Conservation (phyloP, 2,329 filamentous ascomycete genomes). For the Cercospora nicotianae region DNA sequence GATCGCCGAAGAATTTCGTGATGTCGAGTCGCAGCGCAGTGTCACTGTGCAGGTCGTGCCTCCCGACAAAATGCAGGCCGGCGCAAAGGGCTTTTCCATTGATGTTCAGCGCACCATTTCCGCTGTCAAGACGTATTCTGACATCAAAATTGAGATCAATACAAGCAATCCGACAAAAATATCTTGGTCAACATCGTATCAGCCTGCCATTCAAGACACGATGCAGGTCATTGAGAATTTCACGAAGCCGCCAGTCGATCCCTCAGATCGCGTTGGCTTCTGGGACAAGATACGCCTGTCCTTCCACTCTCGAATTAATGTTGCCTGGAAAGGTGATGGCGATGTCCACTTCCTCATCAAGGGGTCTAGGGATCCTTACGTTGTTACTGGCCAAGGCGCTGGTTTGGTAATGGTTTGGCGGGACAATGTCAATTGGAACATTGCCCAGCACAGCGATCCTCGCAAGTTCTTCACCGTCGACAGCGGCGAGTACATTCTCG, state of each 20-base stretch:
- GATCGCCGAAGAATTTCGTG: slow-evolving; percentile 88
- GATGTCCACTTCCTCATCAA: slow-evolving; percentile 94
- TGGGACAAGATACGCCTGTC: slow-evolving; percentile 97
- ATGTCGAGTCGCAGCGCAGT: slow-evolving; percentile 73
- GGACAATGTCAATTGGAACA: slow-evolving; percentile 83
- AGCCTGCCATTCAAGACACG: slow-evolving; percentile 97
- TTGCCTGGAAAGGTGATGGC: slow-evolving; percentile 92
- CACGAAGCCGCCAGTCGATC: slow-evolving; percentile 91
- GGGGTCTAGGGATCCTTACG: slow-evolving; percentile 84
- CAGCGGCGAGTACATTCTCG: slow-evolving; percentile 91
- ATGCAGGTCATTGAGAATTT: slow-evolving; percentile 99
- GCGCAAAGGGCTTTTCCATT: slow-evolving; percentile 70
- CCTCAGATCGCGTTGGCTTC: slow-evolving; percentile 90
- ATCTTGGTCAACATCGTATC: slow-evolving; percentile 96
- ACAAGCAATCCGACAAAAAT: slow-evolving; percentile 88
- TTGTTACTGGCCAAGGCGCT: slow-evolving; percentile 86
- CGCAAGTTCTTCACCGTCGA: slow-evolving; percentile 94
- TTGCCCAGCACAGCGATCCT: slow-evolving; percentile 82
- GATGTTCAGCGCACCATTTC: slow-evolving; percentile 88
- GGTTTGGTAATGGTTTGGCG: slow-evolving; percentile 99
- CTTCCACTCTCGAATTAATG: slow-evolving; percentile 86
- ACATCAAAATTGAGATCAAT: slow-evolving; percentile 89
- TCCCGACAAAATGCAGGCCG: slow-evolving; percentile 57
- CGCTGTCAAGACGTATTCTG: slow-evolving; percentile 93
- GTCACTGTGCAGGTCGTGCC: slow-evolving; percentile 84